Conservation (phyloP, 192 early-diverging fungal species). For the Rhizoclosmatium globosum region DNA sequence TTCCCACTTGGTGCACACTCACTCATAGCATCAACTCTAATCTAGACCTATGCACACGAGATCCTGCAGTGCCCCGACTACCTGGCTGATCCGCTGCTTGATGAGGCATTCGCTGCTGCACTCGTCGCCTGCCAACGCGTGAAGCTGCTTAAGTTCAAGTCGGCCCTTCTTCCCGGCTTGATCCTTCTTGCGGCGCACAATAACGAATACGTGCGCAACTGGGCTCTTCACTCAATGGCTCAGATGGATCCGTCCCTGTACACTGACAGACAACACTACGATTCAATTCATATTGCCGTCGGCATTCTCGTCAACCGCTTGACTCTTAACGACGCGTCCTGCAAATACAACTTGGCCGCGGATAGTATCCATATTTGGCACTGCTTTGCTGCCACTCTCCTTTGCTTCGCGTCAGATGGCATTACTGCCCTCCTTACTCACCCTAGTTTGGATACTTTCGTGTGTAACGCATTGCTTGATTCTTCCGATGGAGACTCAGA, state of each 20-base stretch:
- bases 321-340: not conserved
- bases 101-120: not conserved
- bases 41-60: slow-evolving; percentile 22
- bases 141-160: slow-evolving; percentile 26
- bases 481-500: not conserved
- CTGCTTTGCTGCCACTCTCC: not conserved
- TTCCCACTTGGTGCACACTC: not conserved
- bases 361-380: not conserved
- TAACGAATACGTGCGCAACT: slow-evolving; percentile 11
- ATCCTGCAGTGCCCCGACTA: slow-evolving; percentile 10
- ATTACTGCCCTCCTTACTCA: not conserved
- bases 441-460: slow-evolving; percentile 17
- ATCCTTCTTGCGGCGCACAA: slow-evolving; percentile 24
- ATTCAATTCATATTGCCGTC: not conserved
- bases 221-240: slow-evolving; percentile 26
- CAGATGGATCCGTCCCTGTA: slow-evolving; percentile 16
- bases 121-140: slow-evolving; percentile 18
- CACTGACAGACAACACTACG: not conserved
- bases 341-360: not conserved
- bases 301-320: not conserved
- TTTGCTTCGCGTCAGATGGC: slow-evolving; percentile 9
- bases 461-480: not conserved
- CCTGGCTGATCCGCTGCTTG: slow-evolving; percentile 3
- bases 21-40: not conserved
- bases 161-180: slow-evolving; percentile 22